phyloP scores from a whole-genome alignment of 768 basidiomycete species.

The Lyophyllum atratum region DNA sequence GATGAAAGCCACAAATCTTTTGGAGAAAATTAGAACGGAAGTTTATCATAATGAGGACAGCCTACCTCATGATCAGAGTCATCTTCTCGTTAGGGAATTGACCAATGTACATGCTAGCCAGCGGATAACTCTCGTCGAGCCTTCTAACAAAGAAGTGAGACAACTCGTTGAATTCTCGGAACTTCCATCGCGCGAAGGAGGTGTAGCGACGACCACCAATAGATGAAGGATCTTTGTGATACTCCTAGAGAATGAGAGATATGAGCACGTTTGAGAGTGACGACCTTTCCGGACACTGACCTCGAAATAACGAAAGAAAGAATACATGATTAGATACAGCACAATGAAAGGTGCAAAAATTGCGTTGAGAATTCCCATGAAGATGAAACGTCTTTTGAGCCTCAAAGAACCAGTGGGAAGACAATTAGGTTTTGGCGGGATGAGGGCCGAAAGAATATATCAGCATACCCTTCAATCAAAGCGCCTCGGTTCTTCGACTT shows the following conservation, averaged over 20 bases:
- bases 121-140: constrained; percentile 84
- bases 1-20: constrained; percentile 93
- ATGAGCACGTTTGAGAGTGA: constrained; percentile 9
- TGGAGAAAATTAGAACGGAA: neutral
- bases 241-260: constrained; percentile 63
- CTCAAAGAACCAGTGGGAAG: constrained; percentile 39
- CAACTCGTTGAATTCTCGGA: constrained; percentile 97
- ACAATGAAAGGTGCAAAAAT: constrained; percentile 97
- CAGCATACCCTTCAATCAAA: constrained; percentile 77
- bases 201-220: constrained; percentile 94
- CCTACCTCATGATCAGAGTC: constrained; percentile 86
- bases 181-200: constrained; percentile 96
- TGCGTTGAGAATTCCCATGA: constrained; percentile 96
- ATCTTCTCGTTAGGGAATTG: constrained; percentile 97
- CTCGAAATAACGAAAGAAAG: constrained; percentile 99
- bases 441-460: neutral
- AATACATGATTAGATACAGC: constrained; percentile 94
- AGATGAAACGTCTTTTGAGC: constrained; percentile 82
- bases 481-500: constrained; percentile 78
- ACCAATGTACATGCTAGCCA: constrained; percentile 93
- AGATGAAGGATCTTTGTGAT: constrained; percentile 96
- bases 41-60: neutral
- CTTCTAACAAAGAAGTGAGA: constrained; percentile 89
- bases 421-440: neutral
- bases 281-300: constrained; percentile 42